phyloP scores from a whole-genome alignment of 129 eudicot genomes.

The Centrapalus pauciflorus region DNA sequence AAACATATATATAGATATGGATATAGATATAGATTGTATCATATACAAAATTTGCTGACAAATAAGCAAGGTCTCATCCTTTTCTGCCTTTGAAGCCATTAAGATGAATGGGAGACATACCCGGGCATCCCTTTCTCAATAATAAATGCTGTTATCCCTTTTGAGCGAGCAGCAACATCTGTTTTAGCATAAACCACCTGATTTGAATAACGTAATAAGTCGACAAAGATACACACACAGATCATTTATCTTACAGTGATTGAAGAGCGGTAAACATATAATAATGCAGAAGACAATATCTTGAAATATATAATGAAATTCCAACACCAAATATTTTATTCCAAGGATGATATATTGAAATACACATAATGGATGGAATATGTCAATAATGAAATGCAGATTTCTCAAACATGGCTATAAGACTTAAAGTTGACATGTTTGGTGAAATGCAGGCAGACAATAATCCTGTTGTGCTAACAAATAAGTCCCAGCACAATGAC shows the following conservation, averaged over 20 bases:
- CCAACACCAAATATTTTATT: too few species aligned
- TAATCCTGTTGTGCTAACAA: too few species aligned
- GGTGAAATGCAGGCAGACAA: too few species aligned
- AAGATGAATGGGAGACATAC: conserved; percentile 35
- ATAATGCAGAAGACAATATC: neutral
- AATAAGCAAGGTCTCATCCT: neutral
- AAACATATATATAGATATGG: too few species aligned
- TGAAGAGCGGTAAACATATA: neutral
- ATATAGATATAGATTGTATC: too few species aligned
- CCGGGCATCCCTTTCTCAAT: conserved; percentile 88
- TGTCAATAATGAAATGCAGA: too few species aligned
- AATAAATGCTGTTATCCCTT: conserved; percentile 87
- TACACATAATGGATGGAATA: too few species aligned
- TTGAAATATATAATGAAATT: neutral
- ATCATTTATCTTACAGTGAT: neutral
- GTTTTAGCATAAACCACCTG: conserved; percentile 95
- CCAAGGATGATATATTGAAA: too few species aligned
- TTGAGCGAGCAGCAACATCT: conserved; percentile 55
- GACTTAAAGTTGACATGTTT: too few species aligned
- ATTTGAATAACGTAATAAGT: neutral
- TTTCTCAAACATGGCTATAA: too few species aligned
- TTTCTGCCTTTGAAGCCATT: neutral
- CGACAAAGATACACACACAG: neutral
- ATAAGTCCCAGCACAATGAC: too few species aligned
- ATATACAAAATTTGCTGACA: neutral